Percentiles rank a stretch among this genome's conserved stretches.
phyloP scores from a whole-genome alignment of 176 grass and related monocot species.

The Bromus sterilis region DNA sequence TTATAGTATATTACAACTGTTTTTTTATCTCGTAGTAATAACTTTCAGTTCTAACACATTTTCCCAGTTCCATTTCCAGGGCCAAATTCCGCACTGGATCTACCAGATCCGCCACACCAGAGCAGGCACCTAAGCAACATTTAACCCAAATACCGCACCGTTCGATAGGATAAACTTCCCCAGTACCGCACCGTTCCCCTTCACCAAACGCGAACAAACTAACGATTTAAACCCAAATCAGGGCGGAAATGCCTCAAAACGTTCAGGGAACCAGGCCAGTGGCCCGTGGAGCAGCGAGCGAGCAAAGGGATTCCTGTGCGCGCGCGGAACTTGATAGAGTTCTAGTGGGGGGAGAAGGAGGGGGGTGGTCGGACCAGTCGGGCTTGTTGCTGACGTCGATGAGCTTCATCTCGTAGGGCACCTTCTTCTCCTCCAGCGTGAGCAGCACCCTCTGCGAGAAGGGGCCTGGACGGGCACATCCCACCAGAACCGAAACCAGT shows the following conservation, averaged over 20 bases:
- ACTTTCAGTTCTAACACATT: neutral
- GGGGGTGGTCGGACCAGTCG: constrained; percentile 49
- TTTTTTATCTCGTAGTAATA: neutral
- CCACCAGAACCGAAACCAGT: neutral
- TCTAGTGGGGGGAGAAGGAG: neutral
- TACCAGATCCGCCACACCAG: neutral
- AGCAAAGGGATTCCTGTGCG: neutral
- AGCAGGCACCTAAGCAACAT: neutral
- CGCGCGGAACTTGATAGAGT: neutral
- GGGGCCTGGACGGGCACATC: constrained; percentile 33
- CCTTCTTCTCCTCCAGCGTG: constrained; percentile 87
- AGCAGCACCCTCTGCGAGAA: constrained; percentile 78
- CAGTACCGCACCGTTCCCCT: neutral
- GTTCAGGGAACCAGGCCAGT: neutral
- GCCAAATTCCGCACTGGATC: neutral
- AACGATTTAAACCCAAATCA: neutral
- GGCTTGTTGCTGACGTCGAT: constrained; percentile 73
- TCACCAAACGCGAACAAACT: neutral
- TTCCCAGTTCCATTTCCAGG: neutral
- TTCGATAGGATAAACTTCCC: neutral
- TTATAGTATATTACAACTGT: too few relatives aligned
- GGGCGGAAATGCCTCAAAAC: neutral
- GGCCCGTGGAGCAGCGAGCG: neutral
- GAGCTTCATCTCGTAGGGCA: constrained; percentile 66
- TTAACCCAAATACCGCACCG: neutral